Percentiles rank a stretch among this genome's conserved stretches.
Conservation (phyloP, 2,329 filamentous ascomycete species). For the Diaporthe capsici region DNA sequence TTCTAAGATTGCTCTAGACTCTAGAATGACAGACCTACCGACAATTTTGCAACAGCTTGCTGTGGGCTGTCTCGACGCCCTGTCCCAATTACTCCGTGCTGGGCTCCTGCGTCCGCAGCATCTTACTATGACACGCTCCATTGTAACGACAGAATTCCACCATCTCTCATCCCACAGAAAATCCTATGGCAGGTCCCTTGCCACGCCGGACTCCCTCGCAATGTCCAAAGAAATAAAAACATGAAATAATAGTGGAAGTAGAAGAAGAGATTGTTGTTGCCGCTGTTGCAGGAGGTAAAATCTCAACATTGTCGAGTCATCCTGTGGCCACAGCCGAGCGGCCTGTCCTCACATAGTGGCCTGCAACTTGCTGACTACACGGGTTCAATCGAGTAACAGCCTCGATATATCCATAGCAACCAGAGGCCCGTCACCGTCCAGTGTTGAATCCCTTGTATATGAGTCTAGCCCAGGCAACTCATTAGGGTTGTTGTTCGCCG, state of each 20-base stretch:
- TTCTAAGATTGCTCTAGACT: slow-evolving; percentile 41
- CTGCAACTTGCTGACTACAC: background rate
- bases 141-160: slow-evolving; percentile 42
- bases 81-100: slow-evolving; percentile 39
- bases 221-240: slow-evolving; percentile 7
- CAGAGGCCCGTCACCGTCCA: slow-evolving; percentile 44
- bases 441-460: slow-evolving; percentile 39
- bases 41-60: slow-evolving; percentile 18
- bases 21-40: slow-evolving; percentile 31
- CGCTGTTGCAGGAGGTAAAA: background rate
- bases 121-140: slow-evolving; percentile 18
- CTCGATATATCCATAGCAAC: slow-evolving; percentile 75
- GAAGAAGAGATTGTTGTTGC: background rate
- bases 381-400: slow-evolving; percentile 64
- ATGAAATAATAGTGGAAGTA: slow-evolving; percentile 10
- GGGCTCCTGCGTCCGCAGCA: slow-evolving; percentile 15
- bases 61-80: background rate
- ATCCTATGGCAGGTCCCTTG: slow-evolving; percentile 16
- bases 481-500: slow-evolving; percentile 26
- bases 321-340: background rate
- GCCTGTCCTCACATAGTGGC: background rate
- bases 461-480: slow-evolving; percentile 39
- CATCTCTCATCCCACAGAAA: slow-evolving; percentile 7
- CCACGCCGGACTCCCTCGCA: slow-evolving; percentile 23
- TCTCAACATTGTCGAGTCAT: background rate